A percentile compares a stretch with the other conserved stretches of the same genome.
Evolutionary conservation across 2,329 filamentous ascomycete genomes (phyloP).

Genomic region (Sclerotinia subarctica): DNA sequence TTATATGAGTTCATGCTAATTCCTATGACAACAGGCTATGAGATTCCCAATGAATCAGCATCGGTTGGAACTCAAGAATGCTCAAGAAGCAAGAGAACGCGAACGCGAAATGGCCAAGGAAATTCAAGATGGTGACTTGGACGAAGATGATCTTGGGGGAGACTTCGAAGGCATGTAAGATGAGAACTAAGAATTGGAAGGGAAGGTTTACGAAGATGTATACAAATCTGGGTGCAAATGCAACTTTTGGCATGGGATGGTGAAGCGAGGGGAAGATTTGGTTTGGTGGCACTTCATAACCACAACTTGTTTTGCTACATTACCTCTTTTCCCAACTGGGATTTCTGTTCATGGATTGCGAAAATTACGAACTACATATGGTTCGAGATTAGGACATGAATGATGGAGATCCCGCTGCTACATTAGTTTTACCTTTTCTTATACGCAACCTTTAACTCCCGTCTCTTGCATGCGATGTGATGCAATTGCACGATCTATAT

Average conservation of each 20-base stretch:
- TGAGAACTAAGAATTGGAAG: constrained; percentile 12
- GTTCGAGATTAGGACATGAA: not conserved
- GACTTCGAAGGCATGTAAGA: constrained; percentile 93
- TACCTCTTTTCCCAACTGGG: constrained; percentile 2
- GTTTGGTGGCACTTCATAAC: constrained; percentile 36
- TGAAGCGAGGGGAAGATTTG: constrained; percentile 10
- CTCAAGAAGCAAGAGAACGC: constrained; percentile 93
- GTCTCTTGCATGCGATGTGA: constrained; percentile 13
- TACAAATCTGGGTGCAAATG: constrained; percentile 12
- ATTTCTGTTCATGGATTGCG: not conserved
- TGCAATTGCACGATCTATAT: constrained; percentile 15
- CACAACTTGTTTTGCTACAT: constrained; percentile 35
- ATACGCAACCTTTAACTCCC: not conserved
- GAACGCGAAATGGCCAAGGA: constrained; percentile 98
- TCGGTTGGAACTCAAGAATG: constrained; percentile 93
- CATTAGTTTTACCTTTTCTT: constrained; percentile 2
- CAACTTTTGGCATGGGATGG: constrained; percentile 1
- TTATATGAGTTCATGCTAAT: constrained; percentile 7
- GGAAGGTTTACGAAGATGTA: constrained; percentile 10
- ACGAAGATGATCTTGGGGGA: constrained; percentile 92
- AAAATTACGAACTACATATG: not conserved
- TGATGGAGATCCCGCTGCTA: constrained; percentile 4
- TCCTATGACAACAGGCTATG: constrained; percentile 68
- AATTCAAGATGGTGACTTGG: constrained; percentile 95
- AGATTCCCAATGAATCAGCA: constrained; percentile 99